phyloP scores from a whole-genome alignment of 768 basidiomycete species.

The Mycena epipterygia region DNA sequence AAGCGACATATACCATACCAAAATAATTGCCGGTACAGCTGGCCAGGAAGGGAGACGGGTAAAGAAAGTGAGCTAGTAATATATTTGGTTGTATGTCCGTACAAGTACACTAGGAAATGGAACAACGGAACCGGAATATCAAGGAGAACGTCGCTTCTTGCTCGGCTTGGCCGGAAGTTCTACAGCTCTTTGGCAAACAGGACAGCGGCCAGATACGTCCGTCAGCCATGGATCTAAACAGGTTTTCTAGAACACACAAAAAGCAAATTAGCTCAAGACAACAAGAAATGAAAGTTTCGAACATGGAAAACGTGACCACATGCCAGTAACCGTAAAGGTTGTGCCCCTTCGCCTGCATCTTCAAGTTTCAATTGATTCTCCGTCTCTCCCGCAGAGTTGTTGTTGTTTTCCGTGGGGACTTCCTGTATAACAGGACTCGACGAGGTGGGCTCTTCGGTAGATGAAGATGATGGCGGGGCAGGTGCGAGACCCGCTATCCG shows the following conservation, averaged over 20 bases:
- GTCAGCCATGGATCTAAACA: conserved; percentile 93
- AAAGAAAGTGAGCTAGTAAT: conserved; percentile 29
- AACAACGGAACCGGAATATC: not conserved
- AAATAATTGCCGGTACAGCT: no score
- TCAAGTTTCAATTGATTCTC: conserved; percentile 64
- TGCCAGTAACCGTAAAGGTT: conserved; percentile 79
- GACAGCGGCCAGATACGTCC: conserved; percentile 89
- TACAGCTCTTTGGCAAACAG: conserved; percentile 85
- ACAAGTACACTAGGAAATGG: conserved; percentile 21
- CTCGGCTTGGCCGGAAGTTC: conserved; percentile 58
- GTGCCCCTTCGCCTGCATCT: conserved; percentile 82
- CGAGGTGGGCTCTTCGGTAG: conserved; percentile 17
- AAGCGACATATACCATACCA: no score
- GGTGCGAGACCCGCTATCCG: conserved; percentile 42
- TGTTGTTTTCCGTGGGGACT: conserved; percentile 50
- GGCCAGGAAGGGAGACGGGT: not conserved
- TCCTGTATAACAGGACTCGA: conserved; percentile 39
- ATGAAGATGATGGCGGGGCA: conserved; percentile 8
- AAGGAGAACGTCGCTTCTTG: conserved; percentile 45
- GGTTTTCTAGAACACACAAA: conserved; percentile 68
- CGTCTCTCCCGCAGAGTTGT: conserved; percentile 53
- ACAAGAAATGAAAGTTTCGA: conserved; percentile 45
- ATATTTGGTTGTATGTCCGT: conserved; percentile 22
- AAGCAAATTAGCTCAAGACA: conserved; percentile 27
- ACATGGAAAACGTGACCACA: conserved; percentile 96